A percentile compares a stretch with the other conserved stretches of the same genome.
These are phyloP conservation scores for Galeopsis tetrahit DNA, from an alignment of 257 asterid genomes.

Conservation along the genomic window DNA sequence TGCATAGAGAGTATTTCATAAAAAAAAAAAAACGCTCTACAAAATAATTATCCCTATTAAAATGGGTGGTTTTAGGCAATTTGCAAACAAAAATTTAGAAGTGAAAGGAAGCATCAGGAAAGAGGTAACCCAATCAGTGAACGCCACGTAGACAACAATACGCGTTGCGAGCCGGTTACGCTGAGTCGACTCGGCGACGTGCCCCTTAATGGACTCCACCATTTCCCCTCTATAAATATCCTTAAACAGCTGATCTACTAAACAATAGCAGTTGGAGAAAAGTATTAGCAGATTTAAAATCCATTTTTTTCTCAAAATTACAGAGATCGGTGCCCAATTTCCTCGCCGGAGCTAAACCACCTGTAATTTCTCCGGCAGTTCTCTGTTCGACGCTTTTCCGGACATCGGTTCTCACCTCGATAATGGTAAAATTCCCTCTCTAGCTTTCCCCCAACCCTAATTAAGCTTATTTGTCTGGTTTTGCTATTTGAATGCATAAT, in stretches of 20 bases:
- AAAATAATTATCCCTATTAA: too few relatives aligned
- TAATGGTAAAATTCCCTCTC: slow-evolving; percentile 46
- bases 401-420: slow-evolving; percentile 40
- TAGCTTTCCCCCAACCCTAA: not conserved
- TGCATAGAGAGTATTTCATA: too few relatives aligned
- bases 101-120: too few relatives aligned
- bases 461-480: not conserved
- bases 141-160: slow-evolving; percentile 37
- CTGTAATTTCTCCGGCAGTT: slow-evolving; percentile 37
- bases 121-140: slow-evolving; percentile 21
- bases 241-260: not conserved
- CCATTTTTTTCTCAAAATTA: not conserved
- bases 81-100: too few relatives aligned
- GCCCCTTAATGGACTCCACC: slow-evolving; percentile 18
- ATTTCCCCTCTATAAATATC: slow-evolving; percentile 20
- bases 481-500: not conserved
- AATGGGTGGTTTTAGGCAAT: too few relatives aligned
- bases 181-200: slow-evolving; percentile 28
- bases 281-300: not conserved
- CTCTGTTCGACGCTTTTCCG: slow-evolving; percentile 4
- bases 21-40: too few relatives aligned
- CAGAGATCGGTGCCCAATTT: slow-evolving; percentile 31
- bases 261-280: not conserved
- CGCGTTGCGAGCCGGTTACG: slow-evolving; percentile 38
- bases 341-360: slow-evolving; percentile 38